Conservation (phyloP, 768 basidiomycete genomes). For the Pholiota molesta region DNA sequence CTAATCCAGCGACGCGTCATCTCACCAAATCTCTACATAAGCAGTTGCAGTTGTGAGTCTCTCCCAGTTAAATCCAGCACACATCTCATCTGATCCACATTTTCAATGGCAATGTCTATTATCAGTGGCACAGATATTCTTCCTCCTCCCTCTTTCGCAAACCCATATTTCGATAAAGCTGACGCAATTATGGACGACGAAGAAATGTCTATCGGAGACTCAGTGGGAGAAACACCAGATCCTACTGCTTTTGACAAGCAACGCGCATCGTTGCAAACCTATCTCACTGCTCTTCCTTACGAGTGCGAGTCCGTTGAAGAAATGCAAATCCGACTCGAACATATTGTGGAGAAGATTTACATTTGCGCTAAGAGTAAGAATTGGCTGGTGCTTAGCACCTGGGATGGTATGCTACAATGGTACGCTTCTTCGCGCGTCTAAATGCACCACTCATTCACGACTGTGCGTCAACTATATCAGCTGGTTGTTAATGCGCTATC, state of each 20-base stretch:
- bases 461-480: constrained; percentile 35
- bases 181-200: constrained; percentile 58
- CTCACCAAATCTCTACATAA: constrained; percentile 17
- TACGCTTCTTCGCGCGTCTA: constrained; percentile 34
- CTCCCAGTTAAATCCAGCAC: neutral
- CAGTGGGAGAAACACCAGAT: constrained; percentile 39
- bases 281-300: constrained; percentile 73
- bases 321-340: constrained; percentile 71
- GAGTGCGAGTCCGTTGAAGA: constrained; percentile 69
- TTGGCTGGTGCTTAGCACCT: constrained; percentile 73
- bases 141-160: constrained; percentile 14
- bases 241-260: constrained; percentile 57
- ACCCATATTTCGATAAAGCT: constrained; percentile 9
- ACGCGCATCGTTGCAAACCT: constrained; percentile 60
- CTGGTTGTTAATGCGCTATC: constrained; percentile 84
- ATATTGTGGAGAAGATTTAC: constrained; percentile 68
- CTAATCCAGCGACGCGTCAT: constrained; percentile 28
- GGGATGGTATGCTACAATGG: constrained; percentile 85
- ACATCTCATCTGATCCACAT: constrained; percentile 5
- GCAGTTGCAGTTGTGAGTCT: constrained; percentile 12
- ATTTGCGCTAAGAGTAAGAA: constrained; percentile 76
- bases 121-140: constrained; percentile 6
- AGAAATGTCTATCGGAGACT: constrained; percentile 47
- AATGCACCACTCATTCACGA: constrained; percentile 3
- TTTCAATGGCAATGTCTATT: neutral